Percentiles rank a stretch among this genome's conserved stretches.
These are phyloP conservation scores for Mycena venus DNA, from an alignment of 768 basidiomycete species.

Conservation along the genomic window DNA sequence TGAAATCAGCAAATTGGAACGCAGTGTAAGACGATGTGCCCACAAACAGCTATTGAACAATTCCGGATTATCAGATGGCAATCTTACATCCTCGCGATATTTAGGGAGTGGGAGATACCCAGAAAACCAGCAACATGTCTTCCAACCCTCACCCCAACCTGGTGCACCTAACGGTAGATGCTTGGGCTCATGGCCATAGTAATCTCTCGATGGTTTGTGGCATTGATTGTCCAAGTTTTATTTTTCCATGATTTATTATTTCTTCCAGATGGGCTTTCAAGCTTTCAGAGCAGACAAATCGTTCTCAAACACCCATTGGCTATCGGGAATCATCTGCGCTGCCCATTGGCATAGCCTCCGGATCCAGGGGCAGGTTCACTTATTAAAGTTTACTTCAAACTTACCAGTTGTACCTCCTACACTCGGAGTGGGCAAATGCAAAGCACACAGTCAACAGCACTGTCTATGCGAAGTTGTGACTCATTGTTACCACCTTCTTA, in stretches of 20 bases:
- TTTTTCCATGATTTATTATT: not conserved
- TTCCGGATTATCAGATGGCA: too few relatives aligned
- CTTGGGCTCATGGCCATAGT: not conserved
- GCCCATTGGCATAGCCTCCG: not conserved
- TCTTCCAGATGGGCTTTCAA: not conserved
- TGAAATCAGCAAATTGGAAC: not conserved
- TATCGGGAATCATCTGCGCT: not conserved
- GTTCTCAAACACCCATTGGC: not conserved
- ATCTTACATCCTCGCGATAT: too few relatives aligned
- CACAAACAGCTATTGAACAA: too few relatives aligned
- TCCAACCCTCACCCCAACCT: not conserved
- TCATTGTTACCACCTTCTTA: too few relatives aligned
- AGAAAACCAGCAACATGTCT: not conserved
- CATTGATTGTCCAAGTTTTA: not conserved
- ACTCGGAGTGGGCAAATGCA: too few relatives aligned
- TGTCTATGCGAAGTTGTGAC: too few relatives aligned
- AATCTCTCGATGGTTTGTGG: not conserved
- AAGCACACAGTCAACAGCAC: too few relatives aligned
- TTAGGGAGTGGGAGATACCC: not conserved
- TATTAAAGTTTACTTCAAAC: too few relatives aligned
- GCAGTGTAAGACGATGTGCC: too few relatives aligned
- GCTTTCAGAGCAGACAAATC: not conserved
- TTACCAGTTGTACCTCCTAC: too few relatives aligned
- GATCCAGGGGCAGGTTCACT: not conserved
- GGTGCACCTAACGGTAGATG: not conserved